Evolutionary conservation across 2,329 filamentous ascomycete genomes (phyloP), one percentile per base, ranked within the genome.

Genomic region (Didymella lethalis): DNA sequence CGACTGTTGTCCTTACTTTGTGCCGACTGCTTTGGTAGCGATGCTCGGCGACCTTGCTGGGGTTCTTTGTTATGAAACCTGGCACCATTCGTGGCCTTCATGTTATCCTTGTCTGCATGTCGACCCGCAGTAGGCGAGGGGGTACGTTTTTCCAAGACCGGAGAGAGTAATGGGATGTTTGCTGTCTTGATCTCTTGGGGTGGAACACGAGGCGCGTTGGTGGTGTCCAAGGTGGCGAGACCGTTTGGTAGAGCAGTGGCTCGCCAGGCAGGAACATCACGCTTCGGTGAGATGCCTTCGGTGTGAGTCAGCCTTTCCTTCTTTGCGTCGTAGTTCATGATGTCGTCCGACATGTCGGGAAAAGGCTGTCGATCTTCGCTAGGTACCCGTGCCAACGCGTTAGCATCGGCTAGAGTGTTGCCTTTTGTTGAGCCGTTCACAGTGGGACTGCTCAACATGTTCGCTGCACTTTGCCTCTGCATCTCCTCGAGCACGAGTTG

Each of bases 101-200:
- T 43, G n/a, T 41, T 43, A 23, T 43, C 60, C 6, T 62, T 47
- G 8, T 76, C 73, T 5, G 64, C 51, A 18, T 75, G 71, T 54
- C 88, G 82, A 54, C 80, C 79, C 12, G 84, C 80, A 3, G 83
- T 89, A 1, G 90, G 89, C 1, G 90, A 91, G 2, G 90, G 88
- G 0, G 88, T 90, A n/a, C 85, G 83, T 6, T 85, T 84, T 77
- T 93, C 90, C 53, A 89, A 90, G 0, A 93, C 90, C 0, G 90
- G 90, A 0, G 90, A 93, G 2, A 93, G 81, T 23, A 83, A 62
- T 4, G 81, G 80, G 10, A 76, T 64, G 83, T 69, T 72, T 20
- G 76, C 75, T 5, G 75, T 77, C 48, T 76, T 72, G 48, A 74
- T 62, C 49, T 76, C 74, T 43, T 76, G 75, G n/a, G 75, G 70